Evolutionary conservation across 768 basidiomycete genomes (phyloP).

Genomic region (Boletus eberwhitei): DNA sequence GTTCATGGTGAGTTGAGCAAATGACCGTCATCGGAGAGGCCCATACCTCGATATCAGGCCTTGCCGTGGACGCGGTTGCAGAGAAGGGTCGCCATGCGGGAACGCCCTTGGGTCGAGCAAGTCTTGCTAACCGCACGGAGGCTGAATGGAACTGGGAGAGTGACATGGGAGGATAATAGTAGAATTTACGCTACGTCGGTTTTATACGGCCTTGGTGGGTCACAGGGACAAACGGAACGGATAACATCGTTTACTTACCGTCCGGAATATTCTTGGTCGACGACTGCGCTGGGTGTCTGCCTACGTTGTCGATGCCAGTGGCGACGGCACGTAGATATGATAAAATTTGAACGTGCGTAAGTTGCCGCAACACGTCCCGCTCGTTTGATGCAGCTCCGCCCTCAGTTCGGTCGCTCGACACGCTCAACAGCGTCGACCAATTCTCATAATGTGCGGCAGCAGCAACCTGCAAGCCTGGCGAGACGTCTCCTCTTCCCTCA

Average conservation of each 20-base stretch:
- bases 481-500: slow-evolving; percentile 65
- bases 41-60: slow-evolving; percentile 54
- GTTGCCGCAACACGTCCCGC: neutral
- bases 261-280: neutral
- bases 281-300: neutral
- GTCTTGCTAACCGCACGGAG: slow-evolving; percentile 11
- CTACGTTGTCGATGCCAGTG: neutral
- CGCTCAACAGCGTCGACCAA: slow-evolving; percentile 25
- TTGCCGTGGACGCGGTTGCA: slow-evolving; percentile 22
- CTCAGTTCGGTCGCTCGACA: slow-evolving; percentile 11
- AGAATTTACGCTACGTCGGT: slow-evolving; percentile 8
- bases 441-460: slow-evolving; percentile 18
- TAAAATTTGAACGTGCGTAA: neutral
- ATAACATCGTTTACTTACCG: neutral
- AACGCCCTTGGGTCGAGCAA: neutral
- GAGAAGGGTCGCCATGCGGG: slow-evolving; percentile 17
- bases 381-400: neutral
- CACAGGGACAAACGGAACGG: neutral
- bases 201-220: slow-evolving; percentile 19
- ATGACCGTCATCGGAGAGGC: neutral
- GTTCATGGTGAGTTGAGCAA: neutral
- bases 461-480: slow-evolving; percentile 39
- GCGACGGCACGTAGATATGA: neutral
- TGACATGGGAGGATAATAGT: slow-evolving; percentile 18
- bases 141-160: slow-evolving; percentile 8